These are phyloP conservation scores for Rhamnella rubrinervis DNA, from an alignment of 331 rosid species.

Conservation along the genomic window DNA sequence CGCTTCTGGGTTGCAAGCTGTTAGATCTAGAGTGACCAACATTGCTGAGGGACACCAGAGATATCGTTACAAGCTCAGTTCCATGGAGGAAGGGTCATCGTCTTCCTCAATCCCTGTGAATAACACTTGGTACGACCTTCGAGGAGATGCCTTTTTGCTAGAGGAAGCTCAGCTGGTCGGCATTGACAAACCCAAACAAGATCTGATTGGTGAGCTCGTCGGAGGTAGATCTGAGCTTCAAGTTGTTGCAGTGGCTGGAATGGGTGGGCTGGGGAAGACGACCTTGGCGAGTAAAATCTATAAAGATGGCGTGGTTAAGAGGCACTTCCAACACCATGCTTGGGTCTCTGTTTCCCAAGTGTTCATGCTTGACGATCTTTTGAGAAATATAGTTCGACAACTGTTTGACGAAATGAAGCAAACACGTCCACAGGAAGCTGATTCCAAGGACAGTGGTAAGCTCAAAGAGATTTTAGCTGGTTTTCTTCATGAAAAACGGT, in stretches of 20 bases:
- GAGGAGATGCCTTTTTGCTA: conserved; percentile 25
- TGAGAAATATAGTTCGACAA: conserved; percentile 18
- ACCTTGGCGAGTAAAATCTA: conserved; percentile 27
- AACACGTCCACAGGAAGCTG: conserved; percentile 8
- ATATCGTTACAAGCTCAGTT: conserved; percentile 7
- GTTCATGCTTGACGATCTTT: conserved; percentile 13
- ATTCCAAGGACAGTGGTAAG: neutral
- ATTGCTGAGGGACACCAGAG: conserved; percentile 10
- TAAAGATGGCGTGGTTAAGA: conserved; percentile 17
- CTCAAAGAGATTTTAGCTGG: conserved; percentile 11
- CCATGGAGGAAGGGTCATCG: neutral
- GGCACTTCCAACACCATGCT: conserved; percentile 19
- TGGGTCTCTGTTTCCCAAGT: conserved; percentile 23
- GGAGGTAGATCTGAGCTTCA: neutral
- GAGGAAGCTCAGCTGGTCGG: conserved; percentile 19
- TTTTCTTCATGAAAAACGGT: conserved; percentile 7
- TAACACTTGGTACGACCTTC: conserved; percentile 11
- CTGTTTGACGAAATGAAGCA: conserved; percentile 12
- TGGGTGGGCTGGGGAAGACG: conserved; percentile 26
- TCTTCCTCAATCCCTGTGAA: neutral
- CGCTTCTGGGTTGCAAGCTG: conserved; percentile 4
- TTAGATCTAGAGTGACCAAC: conserved; percentile 14
- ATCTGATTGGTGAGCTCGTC: conserved; percentile 19
- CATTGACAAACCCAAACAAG: conserved; percentile 17
- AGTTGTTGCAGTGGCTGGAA: conserved; percentile 21